These are phyloP conservation scores for Alternaria sp. DNA, from an alignment of 2,329 filamentous ascomycete genomes.

Conservation along the genomic window DNA sequence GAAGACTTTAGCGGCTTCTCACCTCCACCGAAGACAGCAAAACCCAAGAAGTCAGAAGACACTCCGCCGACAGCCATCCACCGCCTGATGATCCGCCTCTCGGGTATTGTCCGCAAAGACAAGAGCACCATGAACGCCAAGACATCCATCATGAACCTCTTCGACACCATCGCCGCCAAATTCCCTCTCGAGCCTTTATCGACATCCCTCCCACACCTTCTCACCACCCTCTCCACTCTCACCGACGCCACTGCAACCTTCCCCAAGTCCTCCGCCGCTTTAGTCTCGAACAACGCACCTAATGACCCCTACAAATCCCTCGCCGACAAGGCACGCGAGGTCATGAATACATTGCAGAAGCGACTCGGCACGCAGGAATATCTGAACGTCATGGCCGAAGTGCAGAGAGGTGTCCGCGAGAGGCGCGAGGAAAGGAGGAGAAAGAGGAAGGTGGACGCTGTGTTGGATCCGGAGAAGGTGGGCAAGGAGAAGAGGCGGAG, in stretches of 20 bases:
- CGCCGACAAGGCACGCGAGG: conserved; percentile 74
- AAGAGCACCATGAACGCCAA: conserved; percentile 75
- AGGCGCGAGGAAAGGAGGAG: conserved; percentile 76
- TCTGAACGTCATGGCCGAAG: conserved; percentile 74
- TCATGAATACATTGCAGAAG: conserved; percentile 83
- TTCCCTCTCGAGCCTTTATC: conserved; percentile 66
- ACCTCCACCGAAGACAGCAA: conserved; percentile 25
- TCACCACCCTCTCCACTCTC: conserved; percentile 79
- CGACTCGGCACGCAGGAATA: conserved; percentile 83
- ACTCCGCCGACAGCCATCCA: conserved; percentile 64
- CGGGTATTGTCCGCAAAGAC: conserved; percentile 75
- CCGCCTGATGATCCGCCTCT: conserved; percentile 80
- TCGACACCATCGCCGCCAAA: conserved; percentile 73
- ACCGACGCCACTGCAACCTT: conserved; percentile 79
- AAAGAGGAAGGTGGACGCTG: conserved; percentile 90
- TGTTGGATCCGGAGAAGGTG: conserved; percentile 80
- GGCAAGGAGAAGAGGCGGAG: conserved; percentile 79
- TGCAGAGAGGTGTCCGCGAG: conserved; percentile 75
- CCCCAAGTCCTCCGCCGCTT: conserved; percentile 72
- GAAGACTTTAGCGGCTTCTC: conserved; percentile 44
- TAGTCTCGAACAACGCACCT: conserved; percentile 61
- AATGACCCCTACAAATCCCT: conserved; percentile 73
- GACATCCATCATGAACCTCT: conserved; percentile 75
- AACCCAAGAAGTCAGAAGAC: conserved; percentile 32
- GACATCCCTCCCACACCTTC: conserved; percentile 69